Conservation (phyloP, 2,329 filamentous ascomycete genomes). For the Verticillium nubilum region DNA sequence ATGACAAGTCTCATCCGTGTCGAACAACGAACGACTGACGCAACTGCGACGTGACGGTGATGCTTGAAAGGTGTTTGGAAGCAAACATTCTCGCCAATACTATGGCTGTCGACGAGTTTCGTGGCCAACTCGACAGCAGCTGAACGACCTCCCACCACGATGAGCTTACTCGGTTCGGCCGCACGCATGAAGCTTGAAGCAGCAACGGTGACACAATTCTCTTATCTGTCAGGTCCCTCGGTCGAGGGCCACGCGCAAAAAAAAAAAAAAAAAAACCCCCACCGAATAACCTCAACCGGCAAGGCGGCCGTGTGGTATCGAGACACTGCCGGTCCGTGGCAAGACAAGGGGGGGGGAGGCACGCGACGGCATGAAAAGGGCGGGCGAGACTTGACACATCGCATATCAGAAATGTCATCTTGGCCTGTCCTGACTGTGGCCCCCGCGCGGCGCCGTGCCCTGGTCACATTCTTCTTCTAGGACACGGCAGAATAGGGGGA, state of each 20-base stretch:
- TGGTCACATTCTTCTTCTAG: background rate
- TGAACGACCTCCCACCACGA: too few relatives aligned
- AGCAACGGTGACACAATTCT: too few relatives aligned
- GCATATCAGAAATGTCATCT: background rate
- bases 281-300: background rate
- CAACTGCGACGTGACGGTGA: too few relatives aligned
- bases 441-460: background rate
- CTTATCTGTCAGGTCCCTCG: too few relatives aligned
- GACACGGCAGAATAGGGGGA: background rate
- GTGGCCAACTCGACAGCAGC: too few relatives aligned
- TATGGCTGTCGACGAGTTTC: too few relatives aligned
- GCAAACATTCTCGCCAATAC: too few relatives aligned
- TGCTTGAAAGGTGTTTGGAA: too few relatives aligned
- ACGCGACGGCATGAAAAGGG: background rate
- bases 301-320: background rate
- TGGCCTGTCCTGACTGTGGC: background rate
- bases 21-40: background rate
- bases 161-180: too few relatives aligned
- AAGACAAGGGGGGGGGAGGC: background rate
- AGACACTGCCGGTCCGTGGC: background rate
- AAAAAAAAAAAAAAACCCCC: too few relatives aligned
- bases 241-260: too few relatives aligned
- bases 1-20: background rate
- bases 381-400: background rate
- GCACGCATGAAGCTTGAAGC: too few relatives aligned